These are phyloP conservation scores for Colletotrichum filicis DNA, from an alignment of 2,329 filamentous ascomycete genomes.

Conservation along the genomic window DNA sequence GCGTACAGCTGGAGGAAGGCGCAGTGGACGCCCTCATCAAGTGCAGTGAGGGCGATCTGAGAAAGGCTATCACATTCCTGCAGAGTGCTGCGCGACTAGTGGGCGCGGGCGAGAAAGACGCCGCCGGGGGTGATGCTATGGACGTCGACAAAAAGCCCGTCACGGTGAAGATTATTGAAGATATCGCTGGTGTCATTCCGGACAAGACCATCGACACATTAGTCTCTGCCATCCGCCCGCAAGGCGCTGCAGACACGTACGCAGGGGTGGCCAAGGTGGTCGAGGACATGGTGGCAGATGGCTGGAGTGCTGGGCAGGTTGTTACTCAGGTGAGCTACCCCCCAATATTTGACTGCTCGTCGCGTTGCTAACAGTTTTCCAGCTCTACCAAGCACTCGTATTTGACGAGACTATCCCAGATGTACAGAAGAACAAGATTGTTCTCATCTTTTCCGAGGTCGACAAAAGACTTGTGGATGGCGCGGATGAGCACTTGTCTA, in stretches of 20 bases:
- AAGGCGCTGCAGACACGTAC: conserved; percentile 73
- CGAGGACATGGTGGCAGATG: conserved; percentile 92
- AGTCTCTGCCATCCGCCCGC: conserved; percentile 80
- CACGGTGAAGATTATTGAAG: conserved; percentile 84
- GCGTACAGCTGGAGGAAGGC: conserved; percentile 79
- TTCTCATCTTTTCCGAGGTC: conserved; percentile 89
- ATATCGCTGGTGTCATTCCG: conserved; percentile 96
- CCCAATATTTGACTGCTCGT: neutral
- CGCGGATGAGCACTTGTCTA: conserved; percentile 91
- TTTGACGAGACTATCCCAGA: conserved; percentile 88
- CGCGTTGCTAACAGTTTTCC: conserved; percentile 26
- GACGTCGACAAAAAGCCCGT: conserved; percentile 70
- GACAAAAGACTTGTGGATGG: conserved; percentile 96
- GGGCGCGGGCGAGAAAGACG: conserved; percentile 68
- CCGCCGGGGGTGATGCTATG: conserved; percentile 69
- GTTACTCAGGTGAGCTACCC: conserved; percentile 73
- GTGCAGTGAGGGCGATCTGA: conserved; percentile 92
- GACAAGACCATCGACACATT: conserved; percentile 76
- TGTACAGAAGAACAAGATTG: conserved; percentile 89
- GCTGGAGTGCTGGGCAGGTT: conserved; percentile 94
- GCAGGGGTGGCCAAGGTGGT: conserved; percentile 81
- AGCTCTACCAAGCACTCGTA: conserved; percentile 86
- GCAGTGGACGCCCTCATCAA: conserved; percentile 86
- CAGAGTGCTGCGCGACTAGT: conserved; percentile 94
- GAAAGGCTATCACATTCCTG: conserved; percentile 95